phyloP scores from a whole-genome alignment of 495 filamentous ascomycete genomes.

The Hypoxylon rickii region DNA sequence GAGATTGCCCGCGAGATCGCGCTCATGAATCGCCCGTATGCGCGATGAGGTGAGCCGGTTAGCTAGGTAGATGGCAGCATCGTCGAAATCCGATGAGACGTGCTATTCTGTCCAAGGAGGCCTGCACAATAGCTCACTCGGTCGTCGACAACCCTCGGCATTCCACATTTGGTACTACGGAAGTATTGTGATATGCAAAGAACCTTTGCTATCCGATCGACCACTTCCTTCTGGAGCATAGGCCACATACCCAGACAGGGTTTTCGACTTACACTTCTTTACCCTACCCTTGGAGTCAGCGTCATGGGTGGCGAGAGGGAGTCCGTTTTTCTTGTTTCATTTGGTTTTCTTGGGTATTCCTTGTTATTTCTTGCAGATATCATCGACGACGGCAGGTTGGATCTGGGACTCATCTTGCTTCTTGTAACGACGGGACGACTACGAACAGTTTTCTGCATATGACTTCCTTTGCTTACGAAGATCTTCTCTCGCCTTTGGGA shows the following conservation, averaged over 20 bases:
- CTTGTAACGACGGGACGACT: conserved; percentile 29
- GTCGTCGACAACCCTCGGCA: not conserved
- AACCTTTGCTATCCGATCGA: not conserved
- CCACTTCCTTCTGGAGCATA: not conserved
- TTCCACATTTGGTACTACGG: no score
- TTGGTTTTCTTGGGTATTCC: not conserved
- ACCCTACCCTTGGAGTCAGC: conserved; percentile 3
- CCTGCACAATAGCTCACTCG: no score
- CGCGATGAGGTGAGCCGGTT: conserved; percentile 39
- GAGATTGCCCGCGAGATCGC: conserved; percentile 89
- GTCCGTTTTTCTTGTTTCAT: not conserved
- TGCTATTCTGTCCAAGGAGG: not conserved
- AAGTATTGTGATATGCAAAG: no score
- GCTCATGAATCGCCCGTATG: conserved; percentile 94
- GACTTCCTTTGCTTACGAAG: not conserved
- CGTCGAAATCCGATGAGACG: not conserved
- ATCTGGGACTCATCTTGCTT: no score
- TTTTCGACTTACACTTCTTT: not conserved
- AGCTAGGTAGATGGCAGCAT: not conserved
- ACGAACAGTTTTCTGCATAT: conserved; percentile 7
- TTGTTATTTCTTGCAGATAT: no score
- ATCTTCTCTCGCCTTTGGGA: not conserved
- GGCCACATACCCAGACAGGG: conserved; percentile 5
- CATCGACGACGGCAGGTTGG: no score
- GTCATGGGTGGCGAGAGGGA: not conserved